A percentile compares a stretch with the other conserved stretches of the same genome.
Conservation (phyloP, 805 yeast species). For the Debaryomyces prosopidis region DNA sequence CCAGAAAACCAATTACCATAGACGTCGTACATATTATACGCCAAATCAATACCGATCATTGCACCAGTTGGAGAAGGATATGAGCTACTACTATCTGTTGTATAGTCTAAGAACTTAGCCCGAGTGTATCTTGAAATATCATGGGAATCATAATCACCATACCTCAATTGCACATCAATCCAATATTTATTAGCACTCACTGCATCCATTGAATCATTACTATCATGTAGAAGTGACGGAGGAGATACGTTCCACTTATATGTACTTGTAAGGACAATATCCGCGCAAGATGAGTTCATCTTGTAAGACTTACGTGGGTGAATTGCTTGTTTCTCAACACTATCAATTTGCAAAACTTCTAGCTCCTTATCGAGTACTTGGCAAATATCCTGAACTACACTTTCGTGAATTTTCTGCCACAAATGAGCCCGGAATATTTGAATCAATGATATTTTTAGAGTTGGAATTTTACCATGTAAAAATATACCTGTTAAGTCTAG, state of each 20-base stretch:
- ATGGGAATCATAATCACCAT: slow-evolving; percentile 97
- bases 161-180: slow-evolving; percentile 92
- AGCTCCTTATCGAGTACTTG: slow-evolving; percentile 88
- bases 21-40: slow-evolving; percentile 94
- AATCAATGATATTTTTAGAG: slow-evolving; percentile 89
- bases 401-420: slow-evolving; percentile 98
- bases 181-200: slow-evolving; percentile 72
- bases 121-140: slow-evolving; percentile 92
- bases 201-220: slow-evolving; percentile 63
- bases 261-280: slow-evolving; percentile 71
- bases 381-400: slow-evolving; percentile 88
- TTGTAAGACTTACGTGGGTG: slow-evolving; percentile 97
- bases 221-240: slow-evolving; percentile 78
- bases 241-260: slow-evolving; percentile 80
- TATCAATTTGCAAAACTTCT: slow-evolving; percentile 78
- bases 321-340: slow-evolving; percentile 86
- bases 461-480: slow-evolving; percentile 96
- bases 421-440: slow-evolving; percentile 97
- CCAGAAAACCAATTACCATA: slow-evolving; percentile 99
- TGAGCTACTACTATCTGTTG: slow-evolving; percentile 77
- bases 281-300: slow-evolving; percentile 96
- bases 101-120: slow-evolving; percentile 90
- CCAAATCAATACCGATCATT: slow-evolving; percentile 86
- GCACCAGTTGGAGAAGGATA: slow-evolving; percentile 95
- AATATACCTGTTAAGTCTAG: slow-evolving; percentile 95